Evolutionary conservation across 2,329 filamentous ascomycete genomes (phyloP).

Genomic region (Cercospora sp.): DNA sequence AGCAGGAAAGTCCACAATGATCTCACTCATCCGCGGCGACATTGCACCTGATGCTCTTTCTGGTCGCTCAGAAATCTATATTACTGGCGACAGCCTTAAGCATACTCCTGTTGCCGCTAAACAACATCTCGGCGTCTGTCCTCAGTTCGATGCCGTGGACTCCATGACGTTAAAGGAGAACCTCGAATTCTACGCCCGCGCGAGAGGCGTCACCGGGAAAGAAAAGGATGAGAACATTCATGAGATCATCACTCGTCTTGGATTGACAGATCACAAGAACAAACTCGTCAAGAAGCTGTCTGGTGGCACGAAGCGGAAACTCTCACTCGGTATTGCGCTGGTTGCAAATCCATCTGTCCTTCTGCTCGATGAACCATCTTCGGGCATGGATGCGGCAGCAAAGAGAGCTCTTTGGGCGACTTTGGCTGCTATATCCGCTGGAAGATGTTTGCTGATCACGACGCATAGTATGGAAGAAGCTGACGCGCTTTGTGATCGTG

Average conservation of each 20-base stretch:
- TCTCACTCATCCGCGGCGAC: conserved; percentile 82
- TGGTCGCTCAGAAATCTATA: conserved; percentile 72
- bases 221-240: conserved; percentile 72
- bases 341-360: conserved; percentile 87
- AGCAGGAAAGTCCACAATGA: conserved; percentile 84
- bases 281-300: conserved; percentile 77
- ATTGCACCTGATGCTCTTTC: conserved; percentile 50
- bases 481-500: conserved; percentile 76
- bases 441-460: conserved; percentile 80
- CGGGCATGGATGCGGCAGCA: conserved; percentile 81
- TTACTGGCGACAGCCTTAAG: conserved; percentile 73
- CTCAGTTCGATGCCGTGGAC: conserved; percentile 68
- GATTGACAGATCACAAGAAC: conserved; percentile 66
- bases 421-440: conserved; percentile 67
- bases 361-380: conserved; percentile 81
- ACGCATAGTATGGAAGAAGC: conserved; percentile 95
- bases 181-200: conserved; percentile 77
- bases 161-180: conserved; percentile 85
- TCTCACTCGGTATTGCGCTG: conserved; percentile 80
- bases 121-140: conserved; percentile 79
- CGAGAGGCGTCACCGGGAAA: conserved; percentile 64
- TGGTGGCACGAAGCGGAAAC: conserved; percentile 85
- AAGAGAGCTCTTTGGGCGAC: conserved; percentile 90
- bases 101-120: conserved; percentile 69
- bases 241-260: conserved; percentile 73